phyloP scores from a whole-genome alignment of 306 rosid species.

The Potentilla sterilis region DNA sequence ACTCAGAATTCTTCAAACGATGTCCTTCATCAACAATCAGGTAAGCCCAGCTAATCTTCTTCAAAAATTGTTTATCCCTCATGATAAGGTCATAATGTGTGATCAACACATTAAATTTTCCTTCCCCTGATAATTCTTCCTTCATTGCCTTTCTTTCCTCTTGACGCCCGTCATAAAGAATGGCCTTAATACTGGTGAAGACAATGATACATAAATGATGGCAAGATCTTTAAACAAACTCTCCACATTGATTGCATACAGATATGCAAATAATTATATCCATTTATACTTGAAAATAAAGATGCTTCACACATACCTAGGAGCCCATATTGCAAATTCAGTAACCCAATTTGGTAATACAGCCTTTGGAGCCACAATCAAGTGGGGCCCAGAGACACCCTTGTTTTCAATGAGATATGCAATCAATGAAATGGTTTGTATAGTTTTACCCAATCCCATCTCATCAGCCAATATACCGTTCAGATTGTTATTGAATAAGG shows the following conservation, averaged over 20 bases:
- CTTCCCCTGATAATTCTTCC: constrained; percentile 90
- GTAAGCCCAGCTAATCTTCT: constrained; percentile 89
- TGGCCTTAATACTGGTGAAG: constrained; percentile 62
- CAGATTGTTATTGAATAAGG: constrained; percentile 89
- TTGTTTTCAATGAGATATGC: constrained; percentile 82
- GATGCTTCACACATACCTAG: constrained; percentile 54
- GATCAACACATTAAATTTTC: constrained; percentile 82
- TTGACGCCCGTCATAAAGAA: constrained; percentile 89
- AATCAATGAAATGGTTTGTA: constrained; percentile 90
- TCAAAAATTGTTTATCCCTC: constrained; percentile 95
- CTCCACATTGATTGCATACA: background rate
- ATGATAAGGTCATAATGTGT: constrained; percentile 98
- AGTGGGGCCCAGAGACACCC: constrained; percentile 91
- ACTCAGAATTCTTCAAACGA: constrained; percentile 92
- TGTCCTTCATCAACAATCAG: constrained; percentile 99
- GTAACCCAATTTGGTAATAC: constrained; percentile 91
- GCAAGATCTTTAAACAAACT: background rate
- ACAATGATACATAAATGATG: constrained; percentile 22
- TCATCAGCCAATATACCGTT: constrained; percentile 99
- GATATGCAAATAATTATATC: background rate
- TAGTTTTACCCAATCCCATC: constrained; percentile 99
- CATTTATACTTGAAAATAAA: background rate
- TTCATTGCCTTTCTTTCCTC: constrained; percentile 92
- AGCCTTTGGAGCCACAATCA: constrained; percentile 99
- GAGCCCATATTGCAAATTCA: constrained; percentile 95